A percentile compares a stretch with the other conserved stretches of the same genome.
Evolutionary conservation across 768 basidiomycete genomes (phyloP).

Genomic region (Krasilnikovozyma curviuscula): DNA sequence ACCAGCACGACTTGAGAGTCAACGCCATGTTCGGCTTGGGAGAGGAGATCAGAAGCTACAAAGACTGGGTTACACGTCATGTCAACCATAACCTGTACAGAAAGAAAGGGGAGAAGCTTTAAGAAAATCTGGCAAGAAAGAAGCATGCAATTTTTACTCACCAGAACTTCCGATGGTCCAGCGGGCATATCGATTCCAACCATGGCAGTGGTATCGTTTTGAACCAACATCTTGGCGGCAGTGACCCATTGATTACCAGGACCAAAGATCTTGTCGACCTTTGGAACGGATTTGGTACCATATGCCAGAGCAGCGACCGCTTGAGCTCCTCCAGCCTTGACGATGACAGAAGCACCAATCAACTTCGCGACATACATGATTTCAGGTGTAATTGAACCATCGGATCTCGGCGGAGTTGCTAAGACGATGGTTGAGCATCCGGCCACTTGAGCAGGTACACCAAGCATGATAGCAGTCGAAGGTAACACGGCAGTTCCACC

Average conservation of each 20-base stretch:
- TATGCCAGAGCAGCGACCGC: constrained; percentile 92
- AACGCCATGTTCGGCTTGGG: constrained; percentile 93
- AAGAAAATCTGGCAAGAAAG: not conserved
- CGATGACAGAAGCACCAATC: constrained; percentile 70
- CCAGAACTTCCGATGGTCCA: constrained; percentile 90
- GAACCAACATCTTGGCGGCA: constrained; percentile 96
- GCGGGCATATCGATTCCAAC: constrained; percentile 99
- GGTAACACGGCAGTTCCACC: constrained; percentile 93
- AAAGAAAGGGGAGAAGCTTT: not conserved
- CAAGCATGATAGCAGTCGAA: constrained; percentile 92
- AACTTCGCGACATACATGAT: constrained; percentile 90
- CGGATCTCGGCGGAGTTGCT: constrained; percentile 83
- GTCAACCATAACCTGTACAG: constrained; percentile 72
- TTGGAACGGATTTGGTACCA: constrained; percentile 82
- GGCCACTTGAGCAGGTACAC: constrained; percentile 91
- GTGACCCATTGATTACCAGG: constrained; percentile 99
- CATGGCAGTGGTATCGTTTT: constrained; percentile 90
- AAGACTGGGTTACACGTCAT: constrained; percentile 65
- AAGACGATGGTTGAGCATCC: constrained; percentile 80
- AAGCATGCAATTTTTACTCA: constrained; percentile 30
- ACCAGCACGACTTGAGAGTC: constrained; percentile 97
- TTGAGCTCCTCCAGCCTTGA: constrained; percentile 92
- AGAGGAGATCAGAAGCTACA: constrained; percentile 88
- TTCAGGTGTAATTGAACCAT: constrained; percentile 87
- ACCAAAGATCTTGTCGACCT: constrained; percentile 98